Evolutionary conservation across 1,139 yeast genomes (phyloP).

Genomic region (Trichomonascaceae sp.): DNA sequence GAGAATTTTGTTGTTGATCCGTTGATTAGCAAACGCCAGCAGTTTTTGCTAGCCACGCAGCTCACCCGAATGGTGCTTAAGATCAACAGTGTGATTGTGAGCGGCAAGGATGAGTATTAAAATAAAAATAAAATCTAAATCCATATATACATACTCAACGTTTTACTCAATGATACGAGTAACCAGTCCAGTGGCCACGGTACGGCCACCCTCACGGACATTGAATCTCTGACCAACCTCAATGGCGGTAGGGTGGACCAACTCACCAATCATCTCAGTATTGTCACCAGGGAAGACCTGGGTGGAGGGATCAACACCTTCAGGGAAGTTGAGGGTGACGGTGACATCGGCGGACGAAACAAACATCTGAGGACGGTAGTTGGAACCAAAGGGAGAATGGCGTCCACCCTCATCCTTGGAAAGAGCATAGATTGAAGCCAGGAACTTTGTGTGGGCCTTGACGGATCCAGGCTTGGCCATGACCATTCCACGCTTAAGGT

Average conservation of each 20-base stretch:
- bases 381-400: conserved; percentile 91
- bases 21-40: conserved; percentile 93
- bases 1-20: conserved; percentile 94
- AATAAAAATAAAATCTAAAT: neutral
- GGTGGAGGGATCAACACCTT: conserved; percentile 70
- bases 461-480: conserved; percentile 86
- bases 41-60: conserved; percentile 87
- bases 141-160: conserved; percentile 2
- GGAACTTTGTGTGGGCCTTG: conserved; percentile 85
- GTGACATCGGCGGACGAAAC: conserved; percentile 95
- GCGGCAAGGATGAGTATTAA: conserved; percentile 59
- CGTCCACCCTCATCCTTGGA: conserved; percentile 99
- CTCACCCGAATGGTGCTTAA: conserved; percentile 94
- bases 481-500: conserved; percentile 95
- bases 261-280: conserved; percentile 87
- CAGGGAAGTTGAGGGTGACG: conserved; percentile 83
- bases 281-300: conserved; percentile 98
- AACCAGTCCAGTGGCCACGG: conserved; percentile 97
- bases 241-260: conserved; percentile 84
- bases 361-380: conserved; percentile 97
- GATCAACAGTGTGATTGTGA: conserved; percentile 89
- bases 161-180: conserved; percentile 74
- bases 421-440: conserved; percentile 85
- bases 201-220: conserved; percentile 99
- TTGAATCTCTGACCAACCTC: conserved; percentile 98